Percentiles rank a stretch among this genome's conserved stretches.
phyloP scores from a whole-genome alignment of 2,329 filamentous ascomycete genomes.

The Beauveria sp. region DNA sequence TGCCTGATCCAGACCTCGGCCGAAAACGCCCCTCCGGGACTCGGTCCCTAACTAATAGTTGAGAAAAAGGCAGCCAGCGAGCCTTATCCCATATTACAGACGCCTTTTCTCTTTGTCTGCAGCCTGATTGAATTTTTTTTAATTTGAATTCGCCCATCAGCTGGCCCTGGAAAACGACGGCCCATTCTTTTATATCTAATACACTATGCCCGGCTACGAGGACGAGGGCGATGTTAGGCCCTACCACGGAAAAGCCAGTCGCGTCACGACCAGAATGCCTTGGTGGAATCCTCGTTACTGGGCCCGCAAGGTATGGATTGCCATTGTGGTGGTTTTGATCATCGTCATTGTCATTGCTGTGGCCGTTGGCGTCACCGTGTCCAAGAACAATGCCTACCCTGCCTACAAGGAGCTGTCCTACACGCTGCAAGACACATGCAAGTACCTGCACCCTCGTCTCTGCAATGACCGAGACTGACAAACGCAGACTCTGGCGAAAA shows the following conservation, averaged over 20 bases:
- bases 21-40: not conserved
- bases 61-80: not conserved
- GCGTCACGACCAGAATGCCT: slow-evolving; percentile 20
- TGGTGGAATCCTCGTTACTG: slow-evolving; percentile 45
- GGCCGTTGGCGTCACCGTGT: slow-evolving; percentile 34
- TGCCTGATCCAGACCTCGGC: not conserved
- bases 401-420: slow-evolving; percentile 41
- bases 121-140: too few species aligned
- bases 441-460: slow-evolving; percentile 16
- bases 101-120: not conserved
- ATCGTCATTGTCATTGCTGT: slow-evolving; percentile 43
- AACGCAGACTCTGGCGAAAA: slow-evolving; percentile 38
- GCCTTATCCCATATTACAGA: not conserved
- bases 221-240: slow-evolving; percentile 17
- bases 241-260: slow-evolving; percentile 15
- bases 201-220: slow-evolving; percentile 12
- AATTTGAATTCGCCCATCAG: too few species aligned
- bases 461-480: not conserved
- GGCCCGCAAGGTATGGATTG: slow-evolving; percentile 43
- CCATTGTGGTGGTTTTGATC: slow-evolving; percentile 29
- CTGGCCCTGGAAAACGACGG: too few species aligned
- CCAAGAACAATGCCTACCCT: slow-evolving; percentile 37
- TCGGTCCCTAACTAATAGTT: not conserved
- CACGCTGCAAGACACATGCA: slow-evolving; percentile 41
- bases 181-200: not conserved